Evolutionary conservation across 2,329 filamentous ascomycete genomes (phyloP).

Genomic region (Colletotrichum limetticola): DNA sequence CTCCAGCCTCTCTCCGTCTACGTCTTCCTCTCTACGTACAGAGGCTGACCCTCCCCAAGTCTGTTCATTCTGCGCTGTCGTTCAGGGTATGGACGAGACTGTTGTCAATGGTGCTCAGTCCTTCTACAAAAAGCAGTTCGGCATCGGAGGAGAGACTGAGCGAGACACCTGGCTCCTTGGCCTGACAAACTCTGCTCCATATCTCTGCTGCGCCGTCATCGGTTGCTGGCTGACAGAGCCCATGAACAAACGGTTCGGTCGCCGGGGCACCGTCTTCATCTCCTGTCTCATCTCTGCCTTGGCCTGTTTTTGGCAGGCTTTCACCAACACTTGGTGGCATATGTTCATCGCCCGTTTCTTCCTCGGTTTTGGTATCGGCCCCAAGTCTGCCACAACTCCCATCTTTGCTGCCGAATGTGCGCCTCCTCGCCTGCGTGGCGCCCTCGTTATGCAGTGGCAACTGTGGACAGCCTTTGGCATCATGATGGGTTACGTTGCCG

Average conservation of each 20-base stretch:
- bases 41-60: slow-evolving; percentile 42
- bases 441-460: slow-evolving; percentile 80
- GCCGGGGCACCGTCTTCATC: slow-evolving; percentile 77
- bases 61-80: slow-evolving; percentile 75
- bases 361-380: slow-evolving; percentile 77
- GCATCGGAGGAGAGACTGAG: slow-evolving; percentile 63
- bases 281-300: slow-evolving; percentile 70
- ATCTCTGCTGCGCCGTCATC: slow-evolving; percentile 74
- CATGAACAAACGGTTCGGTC: slow-evolving; percentile 76
- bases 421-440: slow-evolving; percentile 72
- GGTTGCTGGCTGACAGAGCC: slow-evolving; percentile 81
- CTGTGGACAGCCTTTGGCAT: slow-evolving; percentile 65
- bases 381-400: slow-evolving; percentile 75
- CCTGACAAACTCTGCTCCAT: slow-evolving; percentile 69
- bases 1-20: neutral
- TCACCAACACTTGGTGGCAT: slow-evolving; percentile 66
- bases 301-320: slow-evolving; percentile 62
- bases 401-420: slow-evolving; percentile 77
- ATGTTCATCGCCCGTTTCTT: slow-evolving; percentile 77
- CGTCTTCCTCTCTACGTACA: neutral
- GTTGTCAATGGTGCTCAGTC: slow-evolving; percentile 72
- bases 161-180: slow-evolving; percentile 68
- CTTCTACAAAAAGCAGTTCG: slow-evolving; percentile 58
- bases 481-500: slow-evolving; percentile 67
- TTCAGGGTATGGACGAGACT: slow-evolving; percentile 75